A percentile compares a stretch with the other conserved stretches of the same genome.
phyloP scores from a whole-genome alignment of 805 yeast species.

The Metschnikowia dekortorum region DNA sequence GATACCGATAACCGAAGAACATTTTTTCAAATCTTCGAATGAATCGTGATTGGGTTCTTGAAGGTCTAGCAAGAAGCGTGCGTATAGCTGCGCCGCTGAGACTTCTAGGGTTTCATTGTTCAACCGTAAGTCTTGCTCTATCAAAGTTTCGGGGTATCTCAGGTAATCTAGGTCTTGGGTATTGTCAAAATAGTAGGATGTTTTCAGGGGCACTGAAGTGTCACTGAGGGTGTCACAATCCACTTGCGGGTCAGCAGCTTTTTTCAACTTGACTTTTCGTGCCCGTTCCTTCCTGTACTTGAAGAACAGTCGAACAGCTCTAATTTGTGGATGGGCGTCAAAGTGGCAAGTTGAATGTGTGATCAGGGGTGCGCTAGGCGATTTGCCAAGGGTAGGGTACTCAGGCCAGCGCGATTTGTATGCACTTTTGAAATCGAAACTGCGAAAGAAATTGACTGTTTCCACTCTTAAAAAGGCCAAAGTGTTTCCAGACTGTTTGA shows the following conservation, averaged over 20 bases:
- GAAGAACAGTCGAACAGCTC: neutral
- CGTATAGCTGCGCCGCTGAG: neutral
- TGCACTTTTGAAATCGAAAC: neutral
- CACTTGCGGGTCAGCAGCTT: neutral
- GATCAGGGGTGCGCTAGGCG: neutral
- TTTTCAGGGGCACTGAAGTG: neutral
- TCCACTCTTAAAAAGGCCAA: neutral
- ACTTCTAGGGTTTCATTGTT: neutral
- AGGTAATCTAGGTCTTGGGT: neutral
- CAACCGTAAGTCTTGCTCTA: neutral
- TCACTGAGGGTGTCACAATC: neutral
- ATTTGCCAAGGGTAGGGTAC: neutral
- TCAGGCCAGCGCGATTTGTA: neutral
- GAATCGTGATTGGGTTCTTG: neutral
- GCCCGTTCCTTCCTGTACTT: neutral
- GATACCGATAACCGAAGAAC: neutral
- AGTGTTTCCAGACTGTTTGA: neutral
- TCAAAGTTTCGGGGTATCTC: neutral
- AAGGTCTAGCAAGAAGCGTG: neutral
- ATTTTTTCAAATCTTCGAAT: neutral
- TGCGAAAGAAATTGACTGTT: neutral
- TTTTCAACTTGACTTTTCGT: neutral
- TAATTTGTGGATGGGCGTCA: neutral
- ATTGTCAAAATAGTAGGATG: neutral
- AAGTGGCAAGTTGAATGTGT: neutral